These are phyloP conservation scores for Mycena pura DNA, from an alignment of 768 basidiomycete genomes.

Conservation along the genomic window DNA sequence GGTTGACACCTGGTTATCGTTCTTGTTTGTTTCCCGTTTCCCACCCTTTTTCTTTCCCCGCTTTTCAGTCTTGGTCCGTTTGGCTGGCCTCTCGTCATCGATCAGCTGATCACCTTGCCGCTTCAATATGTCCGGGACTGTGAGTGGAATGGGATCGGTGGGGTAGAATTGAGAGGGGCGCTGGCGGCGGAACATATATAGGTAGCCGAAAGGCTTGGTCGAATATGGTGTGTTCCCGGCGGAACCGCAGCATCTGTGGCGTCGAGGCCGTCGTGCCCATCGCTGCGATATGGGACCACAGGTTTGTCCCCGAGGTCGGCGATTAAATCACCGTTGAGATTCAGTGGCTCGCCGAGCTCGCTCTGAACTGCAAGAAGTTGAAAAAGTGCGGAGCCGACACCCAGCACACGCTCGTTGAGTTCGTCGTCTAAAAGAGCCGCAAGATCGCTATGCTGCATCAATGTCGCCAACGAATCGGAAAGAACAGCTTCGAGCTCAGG, in stretches of 20 bases:
- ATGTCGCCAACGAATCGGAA: neutral
- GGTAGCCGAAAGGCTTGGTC: neutral
- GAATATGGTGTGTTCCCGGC: neutral
- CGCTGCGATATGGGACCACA: neutral
- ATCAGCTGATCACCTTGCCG: neutral
- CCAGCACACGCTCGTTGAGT: neutral
- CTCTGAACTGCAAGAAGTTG: constrained; percentile 6
- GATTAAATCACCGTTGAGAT: constrained; percentile 2
- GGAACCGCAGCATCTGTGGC: neutral
- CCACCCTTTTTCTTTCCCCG: neutral
- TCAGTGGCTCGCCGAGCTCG: neutral
- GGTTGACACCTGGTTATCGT: no score
- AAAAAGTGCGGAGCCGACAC: constrained; percentile 3
- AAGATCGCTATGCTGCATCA: neutral
- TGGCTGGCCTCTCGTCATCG: neutral
- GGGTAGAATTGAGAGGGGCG: neutral
- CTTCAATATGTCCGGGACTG: neutral
- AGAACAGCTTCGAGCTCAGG: neutral
- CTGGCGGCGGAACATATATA: neutral
- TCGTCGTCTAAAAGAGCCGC: neutral
- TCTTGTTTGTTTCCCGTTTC: no score
- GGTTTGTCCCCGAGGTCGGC: neutral
- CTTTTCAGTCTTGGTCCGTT: neutral
- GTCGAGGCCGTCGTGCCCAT: neutral
- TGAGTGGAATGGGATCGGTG: neutral